Percentiles rank a stretch among this genome's conserved stretches.
Conservation (phyloP, 2,329 filamentous ascomycete genomes). For the Fusarium zealandicum region DNA sequence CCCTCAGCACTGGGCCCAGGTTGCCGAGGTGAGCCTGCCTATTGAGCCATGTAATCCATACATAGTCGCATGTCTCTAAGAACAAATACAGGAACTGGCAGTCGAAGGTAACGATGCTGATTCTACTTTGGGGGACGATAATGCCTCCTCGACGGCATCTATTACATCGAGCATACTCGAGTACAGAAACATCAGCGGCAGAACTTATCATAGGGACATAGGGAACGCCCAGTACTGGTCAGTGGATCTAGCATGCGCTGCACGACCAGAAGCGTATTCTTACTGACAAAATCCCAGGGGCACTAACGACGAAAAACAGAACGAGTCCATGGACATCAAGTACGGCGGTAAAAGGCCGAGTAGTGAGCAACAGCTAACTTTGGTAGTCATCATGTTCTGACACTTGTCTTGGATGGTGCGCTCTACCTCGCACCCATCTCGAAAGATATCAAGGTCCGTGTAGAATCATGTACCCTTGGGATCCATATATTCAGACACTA, state of each 20-base stretch:
- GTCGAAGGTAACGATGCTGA: conserved; percentile 11
- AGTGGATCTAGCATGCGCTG: accelerated
- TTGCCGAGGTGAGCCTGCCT: conserved; percentile 16
- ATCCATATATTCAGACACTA: no score
- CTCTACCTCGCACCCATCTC: conserved; percentile 11
- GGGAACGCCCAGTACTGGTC: conserved; percentile 29
- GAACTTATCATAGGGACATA: conserved; percentile 25
- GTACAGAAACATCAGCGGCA: conserved; percentile 26
- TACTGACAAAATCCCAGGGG: conserved; percentile 6
- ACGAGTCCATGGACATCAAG: conserved; percentile 35
- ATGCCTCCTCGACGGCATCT: conserved; percentile 12
- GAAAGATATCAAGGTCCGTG: conserved; percentile 11
- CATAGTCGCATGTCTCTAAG: background rate
- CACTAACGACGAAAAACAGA: conserved; percentile 27
- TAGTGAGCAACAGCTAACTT: background rate
- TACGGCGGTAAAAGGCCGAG: accelerated
- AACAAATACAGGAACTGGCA: conserved; percentile 6
- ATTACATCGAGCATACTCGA: conserved; percentile 23
- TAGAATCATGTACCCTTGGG: no score
- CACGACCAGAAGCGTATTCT: accelerated
- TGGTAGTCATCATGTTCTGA: conserved; percentile 25
- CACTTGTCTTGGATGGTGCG: conserved; percentile 15
- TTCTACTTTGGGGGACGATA: conserved; percentile 13
- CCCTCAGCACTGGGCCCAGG: conserved; percentile 23
- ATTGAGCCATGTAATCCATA: background rate